These are phyloP conservation scores for Panicum hallii DNA, from an alignment of 202 grass and related monocot species.

Conservation along the genomic window DNA sequence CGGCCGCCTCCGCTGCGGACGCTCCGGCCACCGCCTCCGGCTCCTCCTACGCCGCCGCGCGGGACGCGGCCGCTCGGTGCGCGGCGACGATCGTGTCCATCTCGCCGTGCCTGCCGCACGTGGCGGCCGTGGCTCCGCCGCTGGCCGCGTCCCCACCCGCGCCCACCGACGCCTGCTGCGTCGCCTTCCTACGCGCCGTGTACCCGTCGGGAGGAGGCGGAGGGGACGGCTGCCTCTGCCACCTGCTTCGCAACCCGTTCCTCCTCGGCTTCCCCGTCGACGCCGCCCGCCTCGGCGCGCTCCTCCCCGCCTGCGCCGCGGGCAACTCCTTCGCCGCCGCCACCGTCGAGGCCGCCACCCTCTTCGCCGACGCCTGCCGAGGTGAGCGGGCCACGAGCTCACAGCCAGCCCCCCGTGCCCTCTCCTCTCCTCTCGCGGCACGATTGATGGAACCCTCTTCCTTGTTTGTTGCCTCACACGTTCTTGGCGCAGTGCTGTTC, in stretches of 20 bases:
- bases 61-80: conserved; percentile 39
- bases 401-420: background rate
- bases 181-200: conserved; percentile 57
- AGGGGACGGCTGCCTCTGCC: conserved; percentile 60
- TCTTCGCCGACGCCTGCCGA: conserved; percentile 67
- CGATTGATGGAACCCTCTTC: background rate
- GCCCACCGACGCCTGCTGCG: conserved; percentile 61
- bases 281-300: conserved; percentile 51
- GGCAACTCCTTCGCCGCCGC: conserved; percentile 44
- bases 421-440: background rate
- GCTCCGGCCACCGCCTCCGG: background rate
- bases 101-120: conserved; percentile 59
- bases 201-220: conserved; percentile 31
- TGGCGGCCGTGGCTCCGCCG: conserved; percentile 46
- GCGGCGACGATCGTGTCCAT: conserved; percentile 53
- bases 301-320: conserved; percentile 65
- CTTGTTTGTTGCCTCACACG: too few relatives aligned
- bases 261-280: conserved; percentile 77
- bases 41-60: background rate
- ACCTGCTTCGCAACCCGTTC: conserved; percentile 64
- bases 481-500: conserved; percentile 6
- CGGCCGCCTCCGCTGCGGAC: background rate
- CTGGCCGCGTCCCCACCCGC: background rate
- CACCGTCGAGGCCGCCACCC: conserved; percentile 43
- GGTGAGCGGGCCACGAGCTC: conserved; percentile 28